Evolutionary conservation across 805 yeast genomes (phyloP).

Genomic region (Candida peoriensis): DNA sequence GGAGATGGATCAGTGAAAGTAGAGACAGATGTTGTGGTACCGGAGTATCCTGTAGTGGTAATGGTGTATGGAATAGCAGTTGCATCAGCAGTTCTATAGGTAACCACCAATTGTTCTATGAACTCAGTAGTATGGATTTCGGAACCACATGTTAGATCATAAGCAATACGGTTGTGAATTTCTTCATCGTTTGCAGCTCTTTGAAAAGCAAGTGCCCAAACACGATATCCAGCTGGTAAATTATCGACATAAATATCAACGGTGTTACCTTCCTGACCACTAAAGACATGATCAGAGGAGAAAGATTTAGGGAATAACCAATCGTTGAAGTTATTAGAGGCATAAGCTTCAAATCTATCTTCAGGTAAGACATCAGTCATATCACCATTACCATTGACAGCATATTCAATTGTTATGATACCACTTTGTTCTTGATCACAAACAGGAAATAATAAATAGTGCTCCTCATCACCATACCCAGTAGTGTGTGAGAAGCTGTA

Average conservation of each 20-base stretch:
- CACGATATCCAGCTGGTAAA: constrained; percentile 23
- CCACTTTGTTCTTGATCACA: constrained; percentile 28
- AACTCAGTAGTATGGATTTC: constrained; percentile 1
- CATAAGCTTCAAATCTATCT: constrained; percentile 13
- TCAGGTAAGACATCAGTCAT: constrained; percentile 21
- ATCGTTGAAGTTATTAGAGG: constrained; percentile 28
- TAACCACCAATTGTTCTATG: constrained; percentile 4
- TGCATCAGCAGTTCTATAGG: constrained; percentile 17
- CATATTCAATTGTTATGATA: constrained; percentile 18
- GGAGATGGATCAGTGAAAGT: constrained; percentile 11
- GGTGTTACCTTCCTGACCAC: constrained; percentile 22
- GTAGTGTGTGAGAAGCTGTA: constrained; percentile 28
- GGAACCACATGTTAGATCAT: constrained; percentile 12
- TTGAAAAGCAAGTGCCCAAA: constrained; percentile 30
- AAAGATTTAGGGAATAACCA: constrained; percentile 27
- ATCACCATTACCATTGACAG: constrained; percentile 5
- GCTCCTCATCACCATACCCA: constrained; percentile 26
- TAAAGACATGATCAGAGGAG: constrained; percentile 8
- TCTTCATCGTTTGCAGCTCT: constrained; percentile 2
- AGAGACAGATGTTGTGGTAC: constrained; percentile 14
- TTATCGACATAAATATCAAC: constrained; percentile 17
- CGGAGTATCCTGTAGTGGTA: constrained; percentile 16
- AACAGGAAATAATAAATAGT: constrained; percentile 28
- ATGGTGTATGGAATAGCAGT: constrained; percentile 16
- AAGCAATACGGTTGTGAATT: constrained; percentile 9